Evolutionary conservation across 805 yeast species (phyloP).

Genomic region (Kodamaea kaohsiungensis): DNA sequence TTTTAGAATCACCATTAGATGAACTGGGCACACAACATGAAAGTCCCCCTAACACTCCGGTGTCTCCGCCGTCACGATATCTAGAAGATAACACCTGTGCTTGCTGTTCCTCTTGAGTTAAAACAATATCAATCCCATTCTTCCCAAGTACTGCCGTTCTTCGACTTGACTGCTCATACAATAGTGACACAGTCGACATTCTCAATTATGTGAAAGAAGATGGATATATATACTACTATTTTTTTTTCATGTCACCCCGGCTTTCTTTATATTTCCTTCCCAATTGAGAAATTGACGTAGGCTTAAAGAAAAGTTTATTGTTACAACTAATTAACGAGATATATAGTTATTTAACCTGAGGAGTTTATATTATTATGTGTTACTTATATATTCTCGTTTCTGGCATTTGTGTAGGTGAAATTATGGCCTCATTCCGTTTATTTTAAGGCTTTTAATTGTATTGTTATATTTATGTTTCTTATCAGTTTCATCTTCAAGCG

Average conservation of each 20-base stretch:
- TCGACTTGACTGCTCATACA: conserved; percentile 5
- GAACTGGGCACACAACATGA: conserved; percentile 2
- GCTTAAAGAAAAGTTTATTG: not conserved
- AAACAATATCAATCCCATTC: conserved; percentile 6
- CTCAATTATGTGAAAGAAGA: not conserved
- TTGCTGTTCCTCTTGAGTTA: not conserved
- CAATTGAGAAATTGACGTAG: not conserved
- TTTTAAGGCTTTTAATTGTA: too few species aligned
- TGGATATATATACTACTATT: not conserved
- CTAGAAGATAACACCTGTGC: not conserved
- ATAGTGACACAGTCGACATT: conserved; percentile 9
- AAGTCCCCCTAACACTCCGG: not conserved
- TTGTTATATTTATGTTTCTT: too few species aligned
- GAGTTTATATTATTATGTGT: too few species aligned
- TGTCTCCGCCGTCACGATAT: not conserved
- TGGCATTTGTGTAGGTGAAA: too few species aligned
- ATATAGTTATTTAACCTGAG: not conserved
- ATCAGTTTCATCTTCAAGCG: too few species aligned
- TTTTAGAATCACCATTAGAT: not conserved
- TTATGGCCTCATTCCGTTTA: too few species aligned
- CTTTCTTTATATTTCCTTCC: not conserved
- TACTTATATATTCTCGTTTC: too few species aligned
- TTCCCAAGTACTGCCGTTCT: conserved; percentile 6
- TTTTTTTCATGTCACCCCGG: not conserved
- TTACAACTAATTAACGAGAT: not conserved